Evolutionary conservation across 1,284 basidiomycete genomes (phyloP), one percentile per base, ranked within the genome.

Genomic region (Cutaneotrichosporon spelunceum): DNA sequence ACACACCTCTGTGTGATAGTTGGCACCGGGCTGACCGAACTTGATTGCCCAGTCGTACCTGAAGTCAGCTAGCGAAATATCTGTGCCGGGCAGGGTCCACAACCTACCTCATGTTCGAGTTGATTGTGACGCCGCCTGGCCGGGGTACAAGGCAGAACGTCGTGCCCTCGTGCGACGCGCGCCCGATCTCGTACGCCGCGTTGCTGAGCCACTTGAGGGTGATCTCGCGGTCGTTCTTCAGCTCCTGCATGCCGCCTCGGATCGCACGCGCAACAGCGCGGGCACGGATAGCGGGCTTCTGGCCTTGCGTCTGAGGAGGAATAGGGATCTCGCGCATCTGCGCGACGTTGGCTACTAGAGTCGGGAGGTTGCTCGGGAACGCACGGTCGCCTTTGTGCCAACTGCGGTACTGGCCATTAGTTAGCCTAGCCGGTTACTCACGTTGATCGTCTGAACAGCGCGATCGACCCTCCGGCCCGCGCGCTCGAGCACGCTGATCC

Each of bases 21-120:
- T 26, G 21, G 61, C 58, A 8, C 26, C 29, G 1, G 60, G 56
- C 53, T 64, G 65, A 24, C 66, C 69, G 42, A 70, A 70, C 36
- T 61, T 60, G 56, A 70, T 59, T 13, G 65, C 68, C 67, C 67
- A 70, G 60, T 67, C 62, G 66, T 67, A 70, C 44, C 66, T 67
- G 47, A 10, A 11, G 33, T 47, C 50, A 60, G 30, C 48, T 49
- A 3, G 30, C 4, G 30, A 33, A 33, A 4, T 26, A 13, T 5
- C 48, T 44, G 30, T 23, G 14, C 10, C 1, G 3, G 19, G 7
- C n/a, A 23, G n/a, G n/a, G n/a, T n/a, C n/a, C 6, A 9, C 21
- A 56, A 52, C 66, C 52, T n/a, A 68, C 67, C 65, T 42, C 47
- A 69, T 59, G 62, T 67, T 70, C 23, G 71, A 68, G 59, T 69